Evolutionary conservation across 352 stramenopile genomes (phyloP), one percentile per base, ranked within the genome.

Genomic region (Globisporangium radiosum): DNA sequence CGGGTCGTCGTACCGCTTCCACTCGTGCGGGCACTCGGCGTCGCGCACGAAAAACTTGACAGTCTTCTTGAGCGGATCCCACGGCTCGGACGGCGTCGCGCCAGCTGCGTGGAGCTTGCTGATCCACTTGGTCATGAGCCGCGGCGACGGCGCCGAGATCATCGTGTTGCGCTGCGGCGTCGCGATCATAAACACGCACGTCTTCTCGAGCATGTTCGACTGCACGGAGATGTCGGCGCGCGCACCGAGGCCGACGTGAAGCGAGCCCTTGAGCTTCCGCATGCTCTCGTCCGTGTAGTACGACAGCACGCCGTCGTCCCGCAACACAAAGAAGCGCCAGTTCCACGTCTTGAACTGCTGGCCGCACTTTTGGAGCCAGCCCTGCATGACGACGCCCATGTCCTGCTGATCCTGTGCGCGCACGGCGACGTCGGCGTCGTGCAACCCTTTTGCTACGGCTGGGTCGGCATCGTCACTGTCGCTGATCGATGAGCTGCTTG

Each of bases 331-430:
- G 71, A 91, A 94, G 47, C 84, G 81, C 83, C 77, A 92, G 62
- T 95, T 92, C 86, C 86, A 94, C 52, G 86, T 93, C 76, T 95
- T 94, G 66, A 95, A 91, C 57, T 89, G 81, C 66, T 92, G 82
- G 1, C 86, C 83, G 58, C 86, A 94, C 62, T 95, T 95, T 53
- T 95, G 80, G 43, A 95, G 79, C 86, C 86, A 95, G 14, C 86
- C 86, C 49, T 92, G 77, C 70, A 91, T 91, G 7, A 93, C 72
- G 38, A 94, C 69, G 17, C 74, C 83, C 68, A 85, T 80, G 54
- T 82, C 78, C 25, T 33, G 25, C 37, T 81, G 57, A 54, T 86
- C 75, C 58, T 83, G 64, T 8, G 75, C 56, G 10, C 54, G 57
- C 17, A 83, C 59, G 2, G 53, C 52, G 44, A 81, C 66, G 37